Evolutionary conservation across 2,329 filamentous ascomycete genomes (phyloP), one percentile per base, ranked within the genome.

Genomic region (Hypoxylon sp.): DNA sequence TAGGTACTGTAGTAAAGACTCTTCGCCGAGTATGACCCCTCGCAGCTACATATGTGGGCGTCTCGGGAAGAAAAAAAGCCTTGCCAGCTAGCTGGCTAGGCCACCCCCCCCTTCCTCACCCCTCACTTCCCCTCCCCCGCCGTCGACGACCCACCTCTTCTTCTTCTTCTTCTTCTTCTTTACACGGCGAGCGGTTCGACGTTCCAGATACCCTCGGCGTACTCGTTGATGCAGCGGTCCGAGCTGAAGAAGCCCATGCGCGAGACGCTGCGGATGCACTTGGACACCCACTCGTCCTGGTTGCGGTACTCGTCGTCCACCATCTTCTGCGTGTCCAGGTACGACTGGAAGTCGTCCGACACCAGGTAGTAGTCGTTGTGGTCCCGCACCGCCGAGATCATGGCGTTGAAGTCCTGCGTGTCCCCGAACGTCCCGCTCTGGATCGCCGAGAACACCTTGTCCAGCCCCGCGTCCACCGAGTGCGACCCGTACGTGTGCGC

Each of bases 301-400:
- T 98, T 89, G 76, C 86, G 87, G 81, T 96, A 99, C 47, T 92
- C 88, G 77, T 94, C 88, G 70, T 99, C 95, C 26, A 99, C 93
- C 52, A 97, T 83, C 55, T 86, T 83, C 64, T 99, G 95, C 6
- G 95, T 97, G 76, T 94, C 87, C 68, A 96, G 81, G 79, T 99
- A 99, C 72, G 89, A 94, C 77, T 91, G 87, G 83, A 99, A 99
- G 76, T 99, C 95, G 72, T 99, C 95, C 33, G 92, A 97, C 43
- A 98, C 93, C 24, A 99, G 86, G 76, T 99, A 99, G 81, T 96
- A 98, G 75, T 99, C 95, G 33, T 95, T 93, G 65, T 98, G 95
- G 59, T 97, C 90, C 63, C 89, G 87, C 64, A 99, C 93, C 8
- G 91, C 90, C 63, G 89, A 86, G 65, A 96, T 84, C 63, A 99